phyloP scores from a whole-genome alignment of 1,139 yeast species.

The Suhomyces taliae region DNA sequence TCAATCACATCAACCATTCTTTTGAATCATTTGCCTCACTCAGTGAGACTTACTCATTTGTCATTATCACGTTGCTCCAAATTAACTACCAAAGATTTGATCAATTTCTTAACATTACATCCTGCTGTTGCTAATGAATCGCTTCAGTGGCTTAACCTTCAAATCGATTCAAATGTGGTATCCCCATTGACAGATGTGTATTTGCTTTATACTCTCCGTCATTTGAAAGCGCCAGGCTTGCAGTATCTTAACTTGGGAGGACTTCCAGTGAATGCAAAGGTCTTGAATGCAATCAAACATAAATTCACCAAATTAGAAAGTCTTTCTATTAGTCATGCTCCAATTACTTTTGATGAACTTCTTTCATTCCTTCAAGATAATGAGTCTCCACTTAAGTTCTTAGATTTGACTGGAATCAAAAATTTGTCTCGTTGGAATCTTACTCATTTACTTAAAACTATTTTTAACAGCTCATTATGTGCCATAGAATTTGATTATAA shows the following conservation, averaged over 20 bases:
- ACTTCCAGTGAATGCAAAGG: slow-evolving; percentile 57
- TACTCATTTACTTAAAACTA: slow-evolving; percentile 27
- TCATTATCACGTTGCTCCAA: slow-evolving; percentile 79
- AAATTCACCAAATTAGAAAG: slow-evolving; percentile 59
- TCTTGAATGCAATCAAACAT: slow-evolving; percentile 54
- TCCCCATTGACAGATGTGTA: slow-evolving; percentile 62
- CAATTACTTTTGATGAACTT: slow-evolving; percentile 50
- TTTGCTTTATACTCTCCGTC: slow-evolving; percentile 55
- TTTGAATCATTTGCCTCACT: slow-evolving; percentile 45
- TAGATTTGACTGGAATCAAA: slow-evolving; percentile 45
- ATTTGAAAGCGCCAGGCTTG: slow-evolving; percentile 52
- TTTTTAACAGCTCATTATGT: slow-evolving; percentile 28
- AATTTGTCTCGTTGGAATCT: slow-evolving; percentile 28
- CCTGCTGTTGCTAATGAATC: slow-evolving; percentile 61
- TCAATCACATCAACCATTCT: slow-evolving; percentile 62
- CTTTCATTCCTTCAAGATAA: slow-evolving; percentile 44
- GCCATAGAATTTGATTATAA: slow-evolving; percentile 47
- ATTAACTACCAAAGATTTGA: slow-evolving; percentile 70
- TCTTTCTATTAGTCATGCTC: slow-evolving; percentile 61
- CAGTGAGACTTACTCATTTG: slow-evolving; percentile 69
- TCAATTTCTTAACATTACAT: slow-evolving; percentile 70
- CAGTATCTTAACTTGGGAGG: slow-evolving; percentile 73
- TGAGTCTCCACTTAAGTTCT: slow-evolving; percentile 23
- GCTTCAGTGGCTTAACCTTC: slow-evolving; percentile 74
- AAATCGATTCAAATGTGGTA: slow-evolving; percentile 68